These are phyloP conservation scores for Xylaria castorea DNA, from an alignment of 495 filamentous ascomycete genomes.

Conservation along the genomic window DNA sequence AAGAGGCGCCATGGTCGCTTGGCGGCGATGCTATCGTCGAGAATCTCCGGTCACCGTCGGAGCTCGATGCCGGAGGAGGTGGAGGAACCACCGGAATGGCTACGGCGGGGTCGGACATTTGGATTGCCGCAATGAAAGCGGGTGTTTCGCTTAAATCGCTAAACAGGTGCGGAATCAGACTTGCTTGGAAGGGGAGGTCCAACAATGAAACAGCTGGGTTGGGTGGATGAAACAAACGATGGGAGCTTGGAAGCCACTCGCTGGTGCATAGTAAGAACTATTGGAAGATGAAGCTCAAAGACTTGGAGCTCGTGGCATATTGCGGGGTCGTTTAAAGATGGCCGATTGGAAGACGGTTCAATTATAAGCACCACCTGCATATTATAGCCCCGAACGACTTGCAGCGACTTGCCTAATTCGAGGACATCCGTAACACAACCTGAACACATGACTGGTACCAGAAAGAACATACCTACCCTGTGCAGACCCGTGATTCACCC, in stretches of 20 bases:
- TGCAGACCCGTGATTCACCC: background rate
- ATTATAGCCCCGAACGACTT: slow-evolving; percentile 10
- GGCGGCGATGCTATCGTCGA: slow-evolving; percentile 17
- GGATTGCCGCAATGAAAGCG: slow-evolving; percentile 1
- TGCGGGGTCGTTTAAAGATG: slow-evolving; percentile 24
- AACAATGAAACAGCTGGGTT: slow-evolving; percentile 9
- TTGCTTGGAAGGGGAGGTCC: background rate
- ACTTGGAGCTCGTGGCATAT: slow-evolving; percentile 21
- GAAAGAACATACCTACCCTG: background rate
- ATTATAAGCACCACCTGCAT: slow-evolving; percentile 24
- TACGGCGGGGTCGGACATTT: slow-evolving; percentile 23
- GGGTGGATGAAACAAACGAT: slow-evolving; percentile 24
- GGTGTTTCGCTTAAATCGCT: slow-evolving; percentile 4
- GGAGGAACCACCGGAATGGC: slow-evolving; percentile 18
- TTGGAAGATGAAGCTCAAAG: slow-evolving; percentile 28
- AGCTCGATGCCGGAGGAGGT: slow-evolving; percentile 10
- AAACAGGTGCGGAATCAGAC: background rate
- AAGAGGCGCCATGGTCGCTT: slow-evolving; percentile 11
- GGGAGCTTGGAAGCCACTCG: slow-evolving; percentile 3
- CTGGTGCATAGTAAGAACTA: slow-evolving; percentile 3
- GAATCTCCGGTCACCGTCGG: slow-evolving; percentile 16
- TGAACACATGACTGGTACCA: slow-evolving; percentile 16
- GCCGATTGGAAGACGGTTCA: slow-evolving; percentile 25
- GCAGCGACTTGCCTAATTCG: slow-evolving; percentile 24
- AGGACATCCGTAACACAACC: background rate